These are phyloP conservation scores for Solanum lycopersicoides DNA, from an alignment of 257 asterid species.

Conservation along the genomic window DNA sequence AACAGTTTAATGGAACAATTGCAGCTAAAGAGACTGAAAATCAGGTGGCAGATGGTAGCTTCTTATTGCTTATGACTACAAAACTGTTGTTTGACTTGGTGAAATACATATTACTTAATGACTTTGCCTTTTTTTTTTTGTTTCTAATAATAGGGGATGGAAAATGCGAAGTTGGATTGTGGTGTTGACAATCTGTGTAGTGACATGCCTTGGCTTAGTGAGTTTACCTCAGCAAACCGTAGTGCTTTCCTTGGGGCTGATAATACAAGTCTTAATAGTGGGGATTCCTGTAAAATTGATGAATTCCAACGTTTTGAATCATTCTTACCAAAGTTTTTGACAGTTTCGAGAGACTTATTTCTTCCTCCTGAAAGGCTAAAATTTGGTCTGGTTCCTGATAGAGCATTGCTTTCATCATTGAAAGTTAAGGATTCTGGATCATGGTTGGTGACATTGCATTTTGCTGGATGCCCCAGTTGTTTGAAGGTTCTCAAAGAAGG, in stretches of 20 bases:
- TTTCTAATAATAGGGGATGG: slow-evolving; percentile 31
- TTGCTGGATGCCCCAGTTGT: slow-evolving; percentile 67
- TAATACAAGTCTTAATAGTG: slow-evolving; percentile 26
- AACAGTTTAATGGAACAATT: slow-evolving; percentile 46
- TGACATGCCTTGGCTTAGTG: slow-evolving; percentile 34
- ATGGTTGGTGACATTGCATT: slow-evolving; percentile 49
- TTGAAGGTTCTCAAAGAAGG: slow-evolving; percentile 50
- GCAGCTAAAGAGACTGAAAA: slow-evolving; percentile 34
- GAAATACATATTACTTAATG: slow-evolving; percentile 5
- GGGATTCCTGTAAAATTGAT: slow-evolving; percentile 37
- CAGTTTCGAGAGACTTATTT: slow-evolving; percentile 54
- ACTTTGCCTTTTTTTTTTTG: neutral
- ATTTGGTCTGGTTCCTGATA: slow-evolving; percentile 60
- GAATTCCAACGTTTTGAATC: slow-evolving; percentile 51
- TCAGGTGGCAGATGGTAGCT: slow-evolving; percentile 73
- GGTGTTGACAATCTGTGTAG: slow-evolving; percentile 27
- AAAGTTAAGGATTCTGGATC: slow-evolving; percentile 47
- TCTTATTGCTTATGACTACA: slow-evolving; percentile 27
- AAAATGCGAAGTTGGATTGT: slow-evolving; percentile 40
- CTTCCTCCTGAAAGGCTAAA: slow-evolving; percentile 72
- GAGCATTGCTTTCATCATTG: slow-evolving; percentile 53
- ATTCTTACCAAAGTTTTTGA: slow-evolving; percentile 51
- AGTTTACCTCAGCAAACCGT: slow-evolving; percentile 35
- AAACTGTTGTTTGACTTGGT: slow-evolving; percentile 7
- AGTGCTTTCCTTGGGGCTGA: slow-evolving; percentile 31